phyloP scores from a whole-genome alignment of 1,284 basidiomycete genomes.

The Ustilago bromivora region DNA sequence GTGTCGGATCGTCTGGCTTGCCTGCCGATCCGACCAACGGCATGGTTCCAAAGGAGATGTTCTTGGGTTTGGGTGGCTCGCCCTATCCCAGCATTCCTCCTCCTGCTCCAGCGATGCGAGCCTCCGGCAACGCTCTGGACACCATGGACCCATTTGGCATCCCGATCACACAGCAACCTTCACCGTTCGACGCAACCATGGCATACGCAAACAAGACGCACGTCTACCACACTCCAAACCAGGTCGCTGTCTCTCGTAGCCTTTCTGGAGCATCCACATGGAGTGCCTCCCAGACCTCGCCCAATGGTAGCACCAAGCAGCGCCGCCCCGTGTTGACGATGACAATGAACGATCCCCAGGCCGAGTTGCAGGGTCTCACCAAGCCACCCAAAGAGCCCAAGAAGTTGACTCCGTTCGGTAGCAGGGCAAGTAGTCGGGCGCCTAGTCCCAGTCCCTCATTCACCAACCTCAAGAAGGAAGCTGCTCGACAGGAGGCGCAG shows the following conservation, averaged over 20 bases:
- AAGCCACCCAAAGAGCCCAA: slow-evolving; percentile 47
- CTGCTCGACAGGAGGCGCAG: slow-evolving; percentile 14
- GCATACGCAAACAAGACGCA: slow-evolving; percentile 50
- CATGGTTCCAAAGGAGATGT: slow-evolving; percentile 51
- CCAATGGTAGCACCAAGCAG: slow-evolving; percentile 12
- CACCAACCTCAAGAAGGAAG: slow-evolving; percentile 31
- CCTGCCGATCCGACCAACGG: slow-evolving; percentile 29
- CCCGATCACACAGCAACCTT: slow-evolving; percentile 42
- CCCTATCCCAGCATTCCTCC: slow-evolving; percentile 52
- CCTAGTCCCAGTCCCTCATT: slow-evolving; percentile 47
- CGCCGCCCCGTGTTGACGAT: slow-evolving; percentile 54
- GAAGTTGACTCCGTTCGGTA: slow-evolving; percentile 55
- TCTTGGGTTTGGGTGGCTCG: slow-evolving; percentile 55
- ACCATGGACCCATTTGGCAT: slow-evolving; percentile 54
- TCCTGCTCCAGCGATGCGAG: background rate
- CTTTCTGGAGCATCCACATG: slow-evolving; percentile 16
- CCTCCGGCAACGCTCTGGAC: slow-evolving; percentile 13
- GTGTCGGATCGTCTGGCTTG: background rate
- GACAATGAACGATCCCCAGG: slow-evolving; percentile 61
- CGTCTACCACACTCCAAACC: slow-evolving; percentile 48
- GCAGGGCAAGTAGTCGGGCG: slow-evolving; percentile 45
- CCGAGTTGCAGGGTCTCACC: slow-evolving; percentile 58
- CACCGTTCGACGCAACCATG: slow-evolving; percentile 50
- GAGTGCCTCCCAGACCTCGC: slow-evolving; percentile 12
- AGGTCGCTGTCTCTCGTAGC: slow-evolving; percentile 37